Evolutionary conservation across 208 protist genomes (phyloP), one percentile per base, ranked within the genome.

Genomic region (Acanthamoeba healyi): DNA sequence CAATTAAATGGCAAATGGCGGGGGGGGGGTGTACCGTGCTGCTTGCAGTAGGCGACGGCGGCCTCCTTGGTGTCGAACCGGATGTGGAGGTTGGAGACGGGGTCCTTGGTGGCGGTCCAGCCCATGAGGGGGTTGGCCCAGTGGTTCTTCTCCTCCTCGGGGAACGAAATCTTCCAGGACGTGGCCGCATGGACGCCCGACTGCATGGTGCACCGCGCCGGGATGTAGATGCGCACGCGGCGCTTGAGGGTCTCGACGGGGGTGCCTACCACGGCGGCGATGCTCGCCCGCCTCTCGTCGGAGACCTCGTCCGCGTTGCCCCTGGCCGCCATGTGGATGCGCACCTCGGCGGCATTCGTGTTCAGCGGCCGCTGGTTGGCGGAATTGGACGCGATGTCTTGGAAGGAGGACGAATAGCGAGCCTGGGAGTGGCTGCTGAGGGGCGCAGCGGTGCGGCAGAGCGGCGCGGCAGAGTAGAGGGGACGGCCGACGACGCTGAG

Each of bases 121-220:
- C 61, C 61, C 61, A 70, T 70, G 61, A 70, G 61, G 61, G 61
- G 61, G 29, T 70, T 70, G 29, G 61, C 61, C 61, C 61, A 70
- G 61, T 70, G 61, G 22, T 70, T 70, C 26, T 26, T 26, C 61
- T 70, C 61, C 61, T 70, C 61, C 61, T 70, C 61, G 61, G 61
- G 61, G 61, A 70, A 70, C 26, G 61, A 70, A 26, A 70, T 26
- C 61, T 70, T 70, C 61, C 61, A 70, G 22, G 9, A 26, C 7
- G 61, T 70, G 22, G 61, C 19, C 61, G 61, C 19, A 70, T 70
- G 61, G 7, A 70, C 61, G 61, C 61, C 61, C 61, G 61, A 70
- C 29, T 70, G 61, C 61, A 70, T 70, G 14, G 61, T 70, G 61
- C 61, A 70, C 29, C 61, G 6, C 6, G 61, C 14, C 26, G 61